Percentiles rank a stretch among this genome's conserved stretches.
Evolutionary conservation across 2,329 filamentous ascomycete species (phyloP).

Genomic region (Colletotrichum higginsianum): DNA sequence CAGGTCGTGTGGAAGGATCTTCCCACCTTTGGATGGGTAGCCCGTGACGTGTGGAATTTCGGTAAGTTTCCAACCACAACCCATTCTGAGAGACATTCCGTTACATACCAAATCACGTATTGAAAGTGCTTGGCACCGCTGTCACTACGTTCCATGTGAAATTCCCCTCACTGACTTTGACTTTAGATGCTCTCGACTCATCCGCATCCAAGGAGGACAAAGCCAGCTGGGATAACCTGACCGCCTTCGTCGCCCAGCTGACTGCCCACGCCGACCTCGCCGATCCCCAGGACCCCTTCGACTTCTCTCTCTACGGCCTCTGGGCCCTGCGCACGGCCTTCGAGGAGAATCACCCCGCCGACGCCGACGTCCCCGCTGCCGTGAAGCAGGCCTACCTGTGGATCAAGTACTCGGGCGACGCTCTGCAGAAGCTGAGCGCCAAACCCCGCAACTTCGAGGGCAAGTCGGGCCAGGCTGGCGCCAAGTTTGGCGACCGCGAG

Average conservation of each 20-base stretch:
- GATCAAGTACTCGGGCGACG: conserved; percentile 43
- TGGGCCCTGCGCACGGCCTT: conserved; percentile 50
- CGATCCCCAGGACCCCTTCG: conserved; percentile 39
- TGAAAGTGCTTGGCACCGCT: background rate
- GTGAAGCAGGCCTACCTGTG: conserved; percentile 46
- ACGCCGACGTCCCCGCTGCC: conserved; percentile 22
- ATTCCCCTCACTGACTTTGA: background rate
- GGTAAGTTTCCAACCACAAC: conserved; percentile 40
- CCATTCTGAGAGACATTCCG: background rate
- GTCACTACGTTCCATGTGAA: background rate
- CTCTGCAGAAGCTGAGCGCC: conserved; percentile 41
- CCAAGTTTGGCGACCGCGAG: conserved; percentile 42
- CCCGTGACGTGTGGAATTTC: conserved; percentile 48
- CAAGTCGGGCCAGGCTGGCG: conserved; percentile 42
- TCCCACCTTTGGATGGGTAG: conserved; percentile 47
- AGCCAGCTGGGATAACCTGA: conserved; percentile 42
- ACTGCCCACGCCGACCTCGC: conserved; percentile 42
- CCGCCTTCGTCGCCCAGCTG: conserved; percentile 48
- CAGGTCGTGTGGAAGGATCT: conserved; percentile 49
- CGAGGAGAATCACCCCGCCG: conserved; percentile 43
- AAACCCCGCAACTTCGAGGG: conserved; percentile 33
- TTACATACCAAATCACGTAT: too few species aligned
- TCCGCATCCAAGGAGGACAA: conserved; percentile 35
- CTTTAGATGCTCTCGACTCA: conserved; percentile 43
- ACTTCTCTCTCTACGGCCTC: conserved; percentile 49